Conservation (phyloP, 352 stramenopile genomes). For the Peronospora destructor region DNA sequence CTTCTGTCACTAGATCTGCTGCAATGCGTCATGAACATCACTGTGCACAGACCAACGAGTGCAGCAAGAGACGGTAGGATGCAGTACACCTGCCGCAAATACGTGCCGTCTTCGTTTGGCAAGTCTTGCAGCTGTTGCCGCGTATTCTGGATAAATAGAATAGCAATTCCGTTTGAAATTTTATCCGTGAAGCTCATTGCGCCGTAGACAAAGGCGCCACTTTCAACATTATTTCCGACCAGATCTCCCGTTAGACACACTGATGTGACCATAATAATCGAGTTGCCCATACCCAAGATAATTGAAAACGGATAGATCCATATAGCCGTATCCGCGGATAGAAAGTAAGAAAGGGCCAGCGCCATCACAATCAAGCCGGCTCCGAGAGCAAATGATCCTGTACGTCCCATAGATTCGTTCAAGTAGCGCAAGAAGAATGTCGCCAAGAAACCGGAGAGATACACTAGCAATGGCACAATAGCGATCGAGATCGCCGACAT, state of each 20-base stretch:
- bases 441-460: slow-evolving; percentile 73
- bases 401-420: slow-evolving; percentile 64
- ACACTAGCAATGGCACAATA: slow-evolving; percentile 78
- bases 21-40: slow-evolving; percentile 72
- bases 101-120: slow-evolving; percentile 53
- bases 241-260: slow-evolving; percentile 79
- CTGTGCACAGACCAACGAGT: slow-evolving; percentile 46
- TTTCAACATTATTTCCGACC: slow-evolving; percentile 76
- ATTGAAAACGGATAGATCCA: slow-evolving; percentile 73
- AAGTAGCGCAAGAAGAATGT: slow-evolving; percentile 73
- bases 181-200: slow-evolving; percentile 87
- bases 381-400: slow-evolving; percentile 60
- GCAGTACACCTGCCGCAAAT: slow-evolving; percentile 71
- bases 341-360: slow-evolving; percentile 46
- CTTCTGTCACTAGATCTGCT: slow-evolving; percentile 30
- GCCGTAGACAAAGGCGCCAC: slow-evolving; percentile 80
- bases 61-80: slow-evolving; percentile 56
- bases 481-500: slow-evolving; percentile 81
- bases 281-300: slow-evolving; percentile 77
- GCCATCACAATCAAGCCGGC: slow-evolving; percentile 45
- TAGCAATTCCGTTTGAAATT: slow-evolving; percentile 76
- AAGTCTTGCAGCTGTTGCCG: slow-evolving; percentile 57
- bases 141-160: slow-evolving; percentile 78
- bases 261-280: slow-evolving; percentile 83
- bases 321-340: slow-evolving; percentile 48